Base-by-base conservation (phyloP, 208 protist species). In the Trypanosoma rangeli region DNA sequence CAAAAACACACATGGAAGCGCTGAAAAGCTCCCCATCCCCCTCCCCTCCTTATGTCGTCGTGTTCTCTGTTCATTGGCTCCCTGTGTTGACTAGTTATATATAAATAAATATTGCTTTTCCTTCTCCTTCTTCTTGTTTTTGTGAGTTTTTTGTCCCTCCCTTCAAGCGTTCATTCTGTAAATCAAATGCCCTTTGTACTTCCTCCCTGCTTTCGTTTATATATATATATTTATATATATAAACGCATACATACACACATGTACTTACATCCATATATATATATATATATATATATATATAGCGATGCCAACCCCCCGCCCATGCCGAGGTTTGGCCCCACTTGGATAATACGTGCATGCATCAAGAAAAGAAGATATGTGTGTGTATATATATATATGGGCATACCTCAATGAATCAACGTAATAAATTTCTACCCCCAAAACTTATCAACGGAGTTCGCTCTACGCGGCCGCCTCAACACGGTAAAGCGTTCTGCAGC, bases 401-500 rank as follows among this genome's bases (percentile, higher is more conserved):
- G 8, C 12, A 24, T 18, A 59, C 15, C 35, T 33, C 16, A 53
- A 53, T n/a, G 49, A 4, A 26, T 53, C 49, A 1, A 24, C 49
- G n/a, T 12, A 18, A 3, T 2, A 22, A 22, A 26, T n/a, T 53
- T 53, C 22, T 12, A 1, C 12, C 22, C 16, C 16, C 7, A 26
- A 53, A 53, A 24, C 49, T 1, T 20, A 26, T 26, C n/a, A 8
- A 26, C 49, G 49, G 49, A 31, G 35, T 20, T 58, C 22, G 1
- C 15, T 35, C n/a, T 35, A 58, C 54, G n/a, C 3, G 1, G 18
- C 7, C 15, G 28, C 26, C 22, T 63, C 52, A 76, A 54, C 60
- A 84, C 29, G 87, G 80, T 20, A 80, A 77, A 7, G 84, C 89
- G 26, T 77, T 79, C 72, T 92, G 82, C 24, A 94, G 70, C 18